A percentile compares a stretch with the other conserved stretches of the same genome.
These are phyloP conservation scores for Monosporascus sp. DNA, from an alignment of 2,329 filamentous ascomycete species.

Conservation along the genomic window DNA sequence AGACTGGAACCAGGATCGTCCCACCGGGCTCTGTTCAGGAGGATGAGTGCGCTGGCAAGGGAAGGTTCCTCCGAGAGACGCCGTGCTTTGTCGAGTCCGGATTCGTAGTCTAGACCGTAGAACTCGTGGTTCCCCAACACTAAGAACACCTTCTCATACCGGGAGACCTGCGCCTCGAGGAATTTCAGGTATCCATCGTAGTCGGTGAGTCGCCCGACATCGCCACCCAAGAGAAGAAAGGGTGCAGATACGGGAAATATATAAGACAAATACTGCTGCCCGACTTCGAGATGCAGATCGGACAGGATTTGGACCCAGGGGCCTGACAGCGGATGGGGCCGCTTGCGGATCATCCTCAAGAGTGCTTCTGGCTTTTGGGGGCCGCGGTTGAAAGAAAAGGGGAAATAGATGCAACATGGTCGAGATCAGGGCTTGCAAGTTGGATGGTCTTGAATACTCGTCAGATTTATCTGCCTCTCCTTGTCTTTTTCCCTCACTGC, in stretches of 20 bases:
- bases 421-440: too few species aligned
- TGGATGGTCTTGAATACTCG: too few species aligned
- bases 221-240: slow-evolving; percentile 41
- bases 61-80: slow-evolving; percentile 32
- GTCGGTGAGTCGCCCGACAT: slow-evolving; percentile 44
- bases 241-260: slow-evolving; percentile 34
- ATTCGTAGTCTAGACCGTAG: slow-evolving; percentile 35
- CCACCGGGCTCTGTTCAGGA: slow-evolving; percentile 38
- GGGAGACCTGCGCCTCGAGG: slow-evolving; percentile 32
- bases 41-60: slow-evolving; percentile 31
- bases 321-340: slow-evolving; percentile 6
- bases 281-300: slow-evolving; percentile 44
- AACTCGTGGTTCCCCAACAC: slow-evolving; percentile 51
- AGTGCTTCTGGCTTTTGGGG: background rate
- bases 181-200: slow-evolving; percentile 40
- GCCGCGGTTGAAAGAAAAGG: background rate
- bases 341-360: slow-evolving; percentile 8
- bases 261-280: slow-evolving; percentile 36
- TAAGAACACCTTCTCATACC: slow-evolving; percentile 40
- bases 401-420: background rate
- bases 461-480: too few species aligned
- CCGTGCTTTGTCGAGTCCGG: slow-evolving; percentile 31
- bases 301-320: slow-evolving; percentile 37
- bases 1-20: slow-evolving; percentile 34
- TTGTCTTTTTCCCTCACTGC: too few species aligned